phyloP scores from a whole-genome alignment of 306 rosid genomes.

The Abrus pulchellus region DNA sequence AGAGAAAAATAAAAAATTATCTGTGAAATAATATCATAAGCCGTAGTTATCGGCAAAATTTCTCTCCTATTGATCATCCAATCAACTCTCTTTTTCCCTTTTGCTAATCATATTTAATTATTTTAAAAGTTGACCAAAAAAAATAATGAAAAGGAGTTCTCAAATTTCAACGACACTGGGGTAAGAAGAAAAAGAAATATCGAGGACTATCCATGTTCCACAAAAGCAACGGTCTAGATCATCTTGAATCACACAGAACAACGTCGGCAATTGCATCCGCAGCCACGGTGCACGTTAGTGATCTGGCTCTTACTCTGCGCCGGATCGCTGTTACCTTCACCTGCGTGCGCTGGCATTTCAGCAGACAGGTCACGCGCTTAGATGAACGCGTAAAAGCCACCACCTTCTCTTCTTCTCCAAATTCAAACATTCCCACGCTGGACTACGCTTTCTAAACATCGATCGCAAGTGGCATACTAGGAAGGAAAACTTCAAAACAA shows the following conservation, averaged over 20 bases:
- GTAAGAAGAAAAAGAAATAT: background rate
- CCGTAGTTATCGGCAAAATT: too few relatives aligned
- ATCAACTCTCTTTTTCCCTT: background rate
- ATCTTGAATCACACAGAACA: background rate
- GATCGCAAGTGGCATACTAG: constrained; percentile 21
- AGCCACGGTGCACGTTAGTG: constrained; percentile 27
- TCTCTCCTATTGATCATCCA: background rate
- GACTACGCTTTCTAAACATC: background rate
- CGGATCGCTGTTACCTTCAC: background rate
- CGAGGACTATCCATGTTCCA: background rate
- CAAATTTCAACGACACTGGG: background rate
- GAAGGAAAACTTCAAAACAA: constrained; percentile 10
- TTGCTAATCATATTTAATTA: background rate
- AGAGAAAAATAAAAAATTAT: too few relatives aligned
- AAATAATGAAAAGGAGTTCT: background rate
- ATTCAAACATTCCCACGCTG: constrained; percentile 45
- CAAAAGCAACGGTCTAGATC: background rate
- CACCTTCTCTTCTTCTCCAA: background rate
- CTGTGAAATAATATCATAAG: too few relatives aligned
- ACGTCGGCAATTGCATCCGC: background rate
- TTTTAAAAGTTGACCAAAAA: too few relatives aligned
- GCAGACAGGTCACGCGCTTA: constrained; percentile 62
- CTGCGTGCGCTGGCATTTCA: constrained; percentile 37
- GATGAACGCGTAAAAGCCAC: constrained; percentile 30
- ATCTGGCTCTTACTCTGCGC: constrained; percentile 7